A percentile compares a stretch with the other conserved stretches of the same genome.
Conservation (phyloP, 495 filamentous ascomycete genomes). For the Daldinia decipiens region DNA sequence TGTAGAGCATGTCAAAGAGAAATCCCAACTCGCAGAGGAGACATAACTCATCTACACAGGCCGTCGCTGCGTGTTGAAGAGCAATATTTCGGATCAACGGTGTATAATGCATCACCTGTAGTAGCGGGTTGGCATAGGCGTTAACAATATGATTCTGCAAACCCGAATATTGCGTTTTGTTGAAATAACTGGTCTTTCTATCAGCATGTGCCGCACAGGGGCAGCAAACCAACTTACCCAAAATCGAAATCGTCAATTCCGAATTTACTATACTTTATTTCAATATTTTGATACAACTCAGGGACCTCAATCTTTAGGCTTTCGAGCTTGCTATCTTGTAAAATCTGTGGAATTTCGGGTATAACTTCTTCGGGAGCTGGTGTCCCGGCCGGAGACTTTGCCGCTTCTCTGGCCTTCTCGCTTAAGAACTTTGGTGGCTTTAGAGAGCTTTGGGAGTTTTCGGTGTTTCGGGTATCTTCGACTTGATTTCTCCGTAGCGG, state of each 20-base stretch:
- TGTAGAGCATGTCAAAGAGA: conserved; percentile 97
- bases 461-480: conserved; percentile 74
- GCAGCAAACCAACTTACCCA: conserved; percentile 63
- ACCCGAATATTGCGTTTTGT: conserved; percentile 88
- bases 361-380: conserved; percentile 70
- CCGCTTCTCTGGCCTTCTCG: conserved; percentile 81
- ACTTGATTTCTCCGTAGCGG: conserved; percentile 80
- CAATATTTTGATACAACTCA: conserved; percentile 85
- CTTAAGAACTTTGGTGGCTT: conserved; percentile 89
- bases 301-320: conserved; percentile 78
- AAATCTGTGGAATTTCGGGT: conserved; percentile 49
- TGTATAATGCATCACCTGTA: conserved; percentile 91
- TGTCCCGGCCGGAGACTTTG: conserved; percentile 62
- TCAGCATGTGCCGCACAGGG: background rate
- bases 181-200: conserved; percentile 76
- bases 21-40: conserved; percentile 95
- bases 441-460: conserved; percentile 63
- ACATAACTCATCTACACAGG: conserved; percentile 83
- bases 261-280: conserved; percentile 97
- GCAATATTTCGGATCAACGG: conserved; percentile 89
- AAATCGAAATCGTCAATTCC: conserved; percentile 99
- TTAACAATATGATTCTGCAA: conserved; percentile 96
- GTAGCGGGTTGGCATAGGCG: conserved; percentile 91
- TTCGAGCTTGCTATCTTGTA: conserved; percentile 68
- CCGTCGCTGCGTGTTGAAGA: conserved; percentile 85